Conservation (phyloP, 345 rosid genomes). For the Eucalyptus curtisii region DNA sequence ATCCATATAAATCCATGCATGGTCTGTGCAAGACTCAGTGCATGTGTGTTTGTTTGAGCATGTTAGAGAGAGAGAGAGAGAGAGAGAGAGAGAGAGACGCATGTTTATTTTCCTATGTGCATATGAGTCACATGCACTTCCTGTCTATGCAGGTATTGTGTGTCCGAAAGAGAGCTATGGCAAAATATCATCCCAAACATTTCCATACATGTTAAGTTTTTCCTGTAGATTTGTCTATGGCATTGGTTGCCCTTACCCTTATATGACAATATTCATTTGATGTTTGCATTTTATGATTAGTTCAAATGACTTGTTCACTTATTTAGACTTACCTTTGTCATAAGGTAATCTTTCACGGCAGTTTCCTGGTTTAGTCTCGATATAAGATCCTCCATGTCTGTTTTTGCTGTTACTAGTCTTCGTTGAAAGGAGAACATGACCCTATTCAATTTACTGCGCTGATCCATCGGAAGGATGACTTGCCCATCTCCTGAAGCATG, state of each 20-base stretch:
- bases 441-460: conserved; percentile 71
- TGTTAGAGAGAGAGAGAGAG: not conserved
- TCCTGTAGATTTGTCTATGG: not conserved
- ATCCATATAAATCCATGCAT: not conserved
- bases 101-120: not conserved
- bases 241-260: not conserved
- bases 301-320: not conserved
- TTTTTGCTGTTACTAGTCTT: conserved; percentile 74
- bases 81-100: not conserved
- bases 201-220: not conserved
- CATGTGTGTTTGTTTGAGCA: not conserved
- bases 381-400: conserved; percentile 96
- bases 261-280: not conserved
- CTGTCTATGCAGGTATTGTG: not conserved
- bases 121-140: not conserved
- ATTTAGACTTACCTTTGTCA: conserved; percentile 50
- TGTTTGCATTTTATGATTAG: not conserved
- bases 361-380: conserved; percentile 85
- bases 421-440: conserved; percentile 61
- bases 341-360: conserved; percentile 80
- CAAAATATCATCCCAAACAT: not conserved
- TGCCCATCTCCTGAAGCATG: conserved; percentile 43
- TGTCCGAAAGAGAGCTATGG: not conserved
- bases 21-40: not conserved
- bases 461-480: conserved; percentile 70